A percentile compares a stretch with the other conserved stretches of the same genome.
These are phyloP conservation scores for Aspergillus sergii DNA, from an alignment of 2,329 filamentous ascomycete species.

Conservation along the genomic window DNA sequence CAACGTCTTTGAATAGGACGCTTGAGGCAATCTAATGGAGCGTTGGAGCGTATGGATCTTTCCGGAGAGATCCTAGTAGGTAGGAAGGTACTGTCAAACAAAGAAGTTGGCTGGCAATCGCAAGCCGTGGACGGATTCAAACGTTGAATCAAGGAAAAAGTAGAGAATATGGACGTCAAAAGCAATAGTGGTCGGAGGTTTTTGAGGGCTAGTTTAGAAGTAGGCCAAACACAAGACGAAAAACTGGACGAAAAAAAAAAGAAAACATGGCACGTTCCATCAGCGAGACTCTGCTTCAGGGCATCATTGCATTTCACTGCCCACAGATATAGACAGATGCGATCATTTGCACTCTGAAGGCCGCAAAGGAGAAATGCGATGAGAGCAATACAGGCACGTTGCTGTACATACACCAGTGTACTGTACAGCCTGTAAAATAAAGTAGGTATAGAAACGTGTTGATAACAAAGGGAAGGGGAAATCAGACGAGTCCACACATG, in stretches of 20 bases:
- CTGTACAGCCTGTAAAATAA: background rate
- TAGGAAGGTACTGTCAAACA: background rate
- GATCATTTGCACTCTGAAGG: background rate
- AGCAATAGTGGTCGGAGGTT: conserved; percentile 9
- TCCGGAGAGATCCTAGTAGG: background rate
- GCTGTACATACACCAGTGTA: conserved; percentile 2
- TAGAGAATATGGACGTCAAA: background rate
- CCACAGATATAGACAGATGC: background rate
- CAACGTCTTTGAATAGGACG: background rate
- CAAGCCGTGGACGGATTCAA: background rate
- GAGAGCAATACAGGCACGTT: background rate
- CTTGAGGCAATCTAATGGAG: background rate
- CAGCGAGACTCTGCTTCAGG: conserved; percentile 8
- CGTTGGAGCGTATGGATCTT: background rate
- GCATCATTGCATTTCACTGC: conserved; percentile 8
- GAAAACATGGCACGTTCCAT: conserved; percentile 16
- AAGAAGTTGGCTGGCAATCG: background rate
- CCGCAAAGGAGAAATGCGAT: background rate
- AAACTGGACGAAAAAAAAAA: conserved; percentile 15
- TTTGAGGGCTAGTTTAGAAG: conserved; percentile 8
- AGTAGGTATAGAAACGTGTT: background rate
- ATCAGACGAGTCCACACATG: background rate
- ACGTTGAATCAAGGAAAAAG: background rate
- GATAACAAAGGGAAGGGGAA: background rate
- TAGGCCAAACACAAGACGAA: conserved; percentile 13